Conservation (phyloP, 768 basidiomycete genomes). For the Collybia nuda region DNA sequence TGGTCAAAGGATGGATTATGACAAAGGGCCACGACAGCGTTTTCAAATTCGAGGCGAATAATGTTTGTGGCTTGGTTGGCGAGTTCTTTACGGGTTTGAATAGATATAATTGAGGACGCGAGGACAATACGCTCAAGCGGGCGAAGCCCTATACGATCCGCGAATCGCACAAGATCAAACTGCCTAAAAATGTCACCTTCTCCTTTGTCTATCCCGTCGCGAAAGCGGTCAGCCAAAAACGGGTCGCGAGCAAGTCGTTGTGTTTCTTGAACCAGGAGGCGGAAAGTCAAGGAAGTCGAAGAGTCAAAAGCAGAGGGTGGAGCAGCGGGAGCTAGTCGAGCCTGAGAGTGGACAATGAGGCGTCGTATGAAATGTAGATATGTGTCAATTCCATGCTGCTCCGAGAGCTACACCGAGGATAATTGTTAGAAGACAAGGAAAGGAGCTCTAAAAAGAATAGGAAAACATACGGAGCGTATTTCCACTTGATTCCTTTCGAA, state of each 20-base stretch:
- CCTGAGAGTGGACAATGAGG: slow-evolving; percentile 86
- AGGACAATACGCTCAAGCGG: slow-evolving; percentile 80
- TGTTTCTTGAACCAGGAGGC: slow-evolving; percentile 83
- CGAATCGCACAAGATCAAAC: slow-evolving; percentile 82
- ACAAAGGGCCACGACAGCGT: slow-evolving; percentile 71
- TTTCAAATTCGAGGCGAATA: slow-evolving; percentile 78
- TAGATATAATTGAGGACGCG: slow-evolving; percentile 69
- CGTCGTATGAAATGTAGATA: slow-evolving; percentile 98
- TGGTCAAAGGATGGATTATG: slow-evolving; percentile 83
- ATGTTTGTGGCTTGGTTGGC: slow-evolving; percentile 66
- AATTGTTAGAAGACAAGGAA: slow-evolving; percentile 11
- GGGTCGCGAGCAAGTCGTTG: slow-evolving; percentile 90
- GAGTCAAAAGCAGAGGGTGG: slow-evolving; percentile 69
- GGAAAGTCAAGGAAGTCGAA: slow-evolving; percentile 79
- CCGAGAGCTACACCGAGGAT: slow-evolving; percentile 68
- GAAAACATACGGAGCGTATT: slow-evolving; percentile 82
- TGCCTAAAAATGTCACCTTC: slow-evolving; percentile 82
- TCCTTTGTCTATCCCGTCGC: slow-evolving; percentile 86
- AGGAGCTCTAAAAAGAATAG: slow-evolving; percentile 13
- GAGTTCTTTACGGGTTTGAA: slow-evolving; percentile 54
- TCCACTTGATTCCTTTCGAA: slow-evolving; percentile 93
- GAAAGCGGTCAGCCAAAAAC: slow-evolving; percentile 85
- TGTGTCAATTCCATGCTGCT: slow-evolving; percentile 95
- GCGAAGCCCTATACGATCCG: slow-evolving; percentile 77
- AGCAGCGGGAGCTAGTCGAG: slow-evolving; percentile 58